Evolutionary conservation across 805 yeast genomes (phyloP).

Genomic region (Lipomyces starkeyi): DNA sequence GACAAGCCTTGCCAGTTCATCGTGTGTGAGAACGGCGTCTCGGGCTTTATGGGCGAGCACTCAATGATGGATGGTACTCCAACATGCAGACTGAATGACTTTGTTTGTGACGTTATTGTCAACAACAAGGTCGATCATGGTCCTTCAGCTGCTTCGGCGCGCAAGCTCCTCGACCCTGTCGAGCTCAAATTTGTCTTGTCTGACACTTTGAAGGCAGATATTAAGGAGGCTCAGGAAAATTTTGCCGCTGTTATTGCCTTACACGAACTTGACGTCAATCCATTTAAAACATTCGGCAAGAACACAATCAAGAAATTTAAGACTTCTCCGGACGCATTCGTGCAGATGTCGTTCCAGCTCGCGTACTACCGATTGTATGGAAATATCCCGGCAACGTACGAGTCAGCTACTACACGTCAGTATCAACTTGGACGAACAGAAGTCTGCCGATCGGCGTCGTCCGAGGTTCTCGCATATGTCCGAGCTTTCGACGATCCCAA

Average conservation of each 20-base stretch:
- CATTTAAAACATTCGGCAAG: constrained; percentile 86
- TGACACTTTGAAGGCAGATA: constrained; percentile 56
- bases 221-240: constrained; percentile 60
- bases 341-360: constrained; percentile 88
- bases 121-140: constrained; percentile 54
- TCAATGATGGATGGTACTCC: constrained; percentile 99
- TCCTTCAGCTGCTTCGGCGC: constrained; percentile 25
- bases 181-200: constrained; percentile 61
- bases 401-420: constrained; percentile 92
- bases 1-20: constrained; percentile 91
- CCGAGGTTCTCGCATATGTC: constrained; percentile 72
- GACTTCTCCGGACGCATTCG: constrained; percentile 89
- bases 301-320: constrained; percentile 80
- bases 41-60: constrained; percentile 96
- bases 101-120: constrained; percentile 61
- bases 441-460: constrained; percentile 83
- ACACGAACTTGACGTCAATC: constrained; percentile 80
- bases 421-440: constrained; percentile 92
- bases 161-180: constrained; percentile 43
- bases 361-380: constrained; percentile 87
- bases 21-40: constrained; percentile 78
- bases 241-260: constrained; percentile 64
- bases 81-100: constrained; percentile 84
- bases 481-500: constrained; percentile 69
- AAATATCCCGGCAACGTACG: constrained; percentile 86